Evolutionary conservation across 2,329 filamentous ascomycete genomes (phyloP).

Genomic region (Penicillium sp.): DNA sequence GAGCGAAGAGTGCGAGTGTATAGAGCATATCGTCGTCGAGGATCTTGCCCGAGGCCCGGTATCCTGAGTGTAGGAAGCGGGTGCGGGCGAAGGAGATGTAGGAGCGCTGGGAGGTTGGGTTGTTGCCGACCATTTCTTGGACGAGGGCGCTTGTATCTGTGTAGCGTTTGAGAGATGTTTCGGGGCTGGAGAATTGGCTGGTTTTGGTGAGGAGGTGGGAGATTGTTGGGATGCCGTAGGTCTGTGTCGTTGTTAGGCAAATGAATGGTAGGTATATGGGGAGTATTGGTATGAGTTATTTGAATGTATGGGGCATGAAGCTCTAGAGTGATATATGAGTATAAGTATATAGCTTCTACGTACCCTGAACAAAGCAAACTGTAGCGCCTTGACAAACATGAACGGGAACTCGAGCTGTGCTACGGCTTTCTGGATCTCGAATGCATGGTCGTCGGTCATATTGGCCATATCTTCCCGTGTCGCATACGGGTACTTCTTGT

Average conservation of each 20-base stretch:
- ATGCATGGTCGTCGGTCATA: slow-evolving; percentile 63
- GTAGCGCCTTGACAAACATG: slow-evolving; percentile 57
- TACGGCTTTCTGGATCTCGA: slow-evolving; percentile 55
- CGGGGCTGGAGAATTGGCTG: slow-evolving; percentile 54
- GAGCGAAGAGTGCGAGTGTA: slow-evolving; percentile 68
- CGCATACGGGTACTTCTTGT: slow-evolving; percentile 52
- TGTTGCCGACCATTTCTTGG: slow-evolving; percentile 54
- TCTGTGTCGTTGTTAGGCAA: slow-evolving; percentile 40
- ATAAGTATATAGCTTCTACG: background rate
- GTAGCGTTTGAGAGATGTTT: slow-evolving; percentile 60
- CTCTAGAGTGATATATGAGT: background rate
- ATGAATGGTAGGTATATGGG: background rate
- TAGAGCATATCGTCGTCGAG: slow-evolving; percentile 69
- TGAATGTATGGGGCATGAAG: background rate
- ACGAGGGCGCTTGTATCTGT: slow-evolving; percentile 60
- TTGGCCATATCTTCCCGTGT: slow-evolving; percentile 54
- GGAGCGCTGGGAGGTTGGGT: slow-evolving; percentile 52
- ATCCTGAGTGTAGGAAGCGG: slow-evolving; percentile 67
- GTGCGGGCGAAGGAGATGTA: slow-evolving; percentile 65
- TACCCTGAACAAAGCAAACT: slow-evolving; percentile 66
- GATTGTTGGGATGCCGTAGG: slow-evolving; percentile 64
- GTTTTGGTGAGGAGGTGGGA: slow-evolving; percentile 58
- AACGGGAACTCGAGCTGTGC: slow-evolving; percentile 63
- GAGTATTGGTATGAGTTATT: background rate
- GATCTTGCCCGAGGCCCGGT: slow-evolving; percentile 65